Conservation (phyloP, 768 basidiomycete genomes). For the Suillus discolor region DNA sequence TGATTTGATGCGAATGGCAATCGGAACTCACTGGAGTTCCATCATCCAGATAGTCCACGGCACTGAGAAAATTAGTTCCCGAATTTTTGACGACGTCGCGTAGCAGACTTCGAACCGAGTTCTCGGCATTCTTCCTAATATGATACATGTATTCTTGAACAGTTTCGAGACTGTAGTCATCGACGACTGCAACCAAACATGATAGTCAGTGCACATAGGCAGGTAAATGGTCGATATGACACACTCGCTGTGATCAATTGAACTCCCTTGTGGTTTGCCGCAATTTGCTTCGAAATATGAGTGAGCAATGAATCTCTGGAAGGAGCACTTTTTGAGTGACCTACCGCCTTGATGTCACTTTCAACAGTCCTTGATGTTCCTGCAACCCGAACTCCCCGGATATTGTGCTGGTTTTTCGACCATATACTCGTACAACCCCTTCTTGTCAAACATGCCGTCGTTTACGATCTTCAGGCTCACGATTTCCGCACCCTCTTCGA, state of each 20-base stretch:
- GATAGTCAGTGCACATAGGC: slow-evolving; percentile 11
- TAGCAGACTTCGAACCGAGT: slow-evolving; percentile 81
- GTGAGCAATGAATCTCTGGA: background rate
- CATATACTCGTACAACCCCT: slow-evolving; percentile 78
- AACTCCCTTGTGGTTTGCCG: slow-evolving; percentile 91
- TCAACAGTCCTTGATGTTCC: slow-evolving; percentile 89
- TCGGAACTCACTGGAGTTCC: slow-evolving; percentile 67
- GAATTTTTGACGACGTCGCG: slow-evolving; percentile 70
- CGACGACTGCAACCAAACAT: slow-evolving; percentile 56
- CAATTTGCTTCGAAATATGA: slow-evolving; percentile 68
- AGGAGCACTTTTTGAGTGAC: slow-evolving; percentile 25
- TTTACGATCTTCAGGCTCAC: slow-evolving; percentile 90
- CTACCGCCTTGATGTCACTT: slow-evolving; percentile 87
- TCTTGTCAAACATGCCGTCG: slow-evolving; percentile 76
- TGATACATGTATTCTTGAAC: slow-evolving; percentile 95
- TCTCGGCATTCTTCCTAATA: slow-evolving; percentile 88
- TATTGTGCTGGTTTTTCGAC: slow-evolving; percentile 79
- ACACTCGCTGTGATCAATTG: slow-evolving; percentile 80
- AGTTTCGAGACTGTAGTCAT: slow-evolving; percentile 81
- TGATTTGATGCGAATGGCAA: background rate
- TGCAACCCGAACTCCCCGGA: slow-evolving; percentile 84
- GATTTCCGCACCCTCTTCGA: slow-evolving; percentile 93
- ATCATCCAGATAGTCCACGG: slow-evolving; percentile 86
- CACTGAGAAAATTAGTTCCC: slow-evolving; percentile 63
- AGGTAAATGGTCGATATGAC: slow-evolving; percentile 21